These are phyloP conservation scores for Mucor ambiguus DNA, from an alignment of 371 early-diverging fungal genomes.

Conservation along the genomic window DNA sequence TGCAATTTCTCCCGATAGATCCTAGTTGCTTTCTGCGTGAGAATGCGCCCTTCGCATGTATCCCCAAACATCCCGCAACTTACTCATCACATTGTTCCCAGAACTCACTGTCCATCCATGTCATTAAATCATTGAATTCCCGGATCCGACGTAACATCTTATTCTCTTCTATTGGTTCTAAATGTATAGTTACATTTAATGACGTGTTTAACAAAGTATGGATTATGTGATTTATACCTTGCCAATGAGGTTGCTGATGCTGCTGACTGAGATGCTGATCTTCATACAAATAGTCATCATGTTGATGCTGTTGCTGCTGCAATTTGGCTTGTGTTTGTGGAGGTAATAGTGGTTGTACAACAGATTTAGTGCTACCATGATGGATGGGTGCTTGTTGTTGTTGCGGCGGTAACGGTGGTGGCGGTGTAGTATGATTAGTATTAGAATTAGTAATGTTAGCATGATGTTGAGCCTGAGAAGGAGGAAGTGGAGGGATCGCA, in stretches of 20 bases:
- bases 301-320: conserved; percentile 1
- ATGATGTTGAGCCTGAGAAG: conserved; percentile 1
- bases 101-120: conserved; percentile 36
- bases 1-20: conserved; percentile 33
- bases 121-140: conserved; percentile 35
- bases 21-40: conserved; percentile 4
- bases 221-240: conserved; percentile 17
- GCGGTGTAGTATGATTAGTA: conserved; percentile 1
- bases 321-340: conserved; percentile 6
- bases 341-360: conserved; percentile 9
- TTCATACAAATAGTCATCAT: conserved; percentile 16
- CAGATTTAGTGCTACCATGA: conserved; percentile 6
- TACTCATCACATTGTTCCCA: conserved; percentile 40
- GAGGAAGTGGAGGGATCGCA: conserved; percentile 2
- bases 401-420: not conserved
- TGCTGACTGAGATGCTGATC: conserved; percentile 13
- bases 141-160: conserved; percentile 32
- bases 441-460: conserved; percentile 2
- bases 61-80: not conserved
- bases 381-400: not conserved
- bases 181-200: not conserved
- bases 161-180: conserved; percentile 31
- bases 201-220: not conserved
- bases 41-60: too few species aligned
- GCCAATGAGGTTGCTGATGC: conserved; percentile 14